A percentile compares a stretch with the other conserved stretches of the same genome.
Conservation (phyloP, 306 rosid species). For the Quercus cerris region DNA sequence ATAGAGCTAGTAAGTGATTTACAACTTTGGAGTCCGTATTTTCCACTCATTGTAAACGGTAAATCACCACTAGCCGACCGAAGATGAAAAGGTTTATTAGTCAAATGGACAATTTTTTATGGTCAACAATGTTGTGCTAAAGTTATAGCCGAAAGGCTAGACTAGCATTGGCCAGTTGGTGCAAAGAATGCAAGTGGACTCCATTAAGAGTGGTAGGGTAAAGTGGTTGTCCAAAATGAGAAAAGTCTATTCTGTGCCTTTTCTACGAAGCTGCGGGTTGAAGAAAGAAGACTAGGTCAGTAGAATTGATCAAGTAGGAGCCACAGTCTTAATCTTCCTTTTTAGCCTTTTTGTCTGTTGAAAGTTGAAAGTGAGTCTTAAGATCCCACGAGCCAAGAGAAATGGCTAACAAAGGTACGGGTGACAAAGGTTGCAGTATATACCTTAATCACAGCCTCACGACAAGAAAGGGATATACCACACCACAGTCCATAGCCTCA, state of each 20-base stretch:
- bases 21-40: too few species aligned
- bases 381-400: constrained; percentile 23
- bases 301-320: not conserved
- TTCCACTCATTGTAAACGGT: too few species aligned
- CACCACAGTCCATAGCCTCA: too few species aligned
- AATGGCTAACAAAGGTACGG: constrained; percentile 32
- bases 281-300: too few species aligned
- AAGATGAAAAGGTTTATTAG: too few species aligned
- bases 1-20: too few species aligned
- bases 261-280: too few species aligned
- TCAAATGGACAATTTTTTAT: not conserved
- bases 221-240: too few species aligned
- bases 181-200: not conserved
- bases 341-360: not conserved
- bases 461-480: not conserved
- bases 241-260: too few species aligned
- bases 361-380: constrained; percentile 14
- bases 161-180: not conserved
- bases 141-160: not conserved
- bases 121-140: not conserved
- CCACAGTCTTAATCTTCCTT: not conserved
- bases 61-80: too few species aligned
- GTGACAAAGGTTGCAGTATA: constrained; percentile 5
- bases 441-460: not conserved
- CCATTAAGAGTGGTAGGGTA: too few species aligned